Evolutionary conservation across 2,329 filamentous ascomycete species (phyloP), one percentile per base, ranked within the genome.

Genomic region (Cladophialophora yegresii): DNA sequence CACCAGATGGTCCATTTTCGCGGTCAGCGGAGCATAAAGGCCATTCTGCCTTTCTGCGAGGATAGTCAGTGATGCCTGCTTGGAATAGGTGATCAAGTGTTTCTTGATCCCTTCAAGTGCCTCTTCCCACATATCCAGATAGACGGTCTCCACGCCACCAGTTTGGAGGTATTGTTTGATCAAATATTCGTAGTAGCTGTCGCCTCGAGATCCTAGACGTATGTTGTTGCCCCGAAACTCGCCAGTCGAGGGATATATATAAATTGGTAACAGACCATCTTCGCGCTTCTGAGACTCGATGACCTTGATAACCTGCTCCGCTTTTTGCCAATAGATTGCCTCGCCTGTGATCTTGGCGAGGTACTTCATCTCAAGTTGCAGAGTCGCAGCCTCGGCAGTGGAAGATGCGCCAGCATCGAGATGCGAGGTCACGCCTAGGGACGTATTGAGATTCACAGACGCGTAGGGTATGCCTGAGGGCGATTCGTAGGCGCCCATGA

Each of bases 151-250:
- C 73, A 93, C 83, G 75, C 90, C 87, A 62, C 90, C 91, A 12
- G 95, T 99, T 77, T 99, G 95, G 22, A 97, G 83, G 75, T 96
- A 98, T 76, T 99, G 95, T 80, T 99, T 99, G 81, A 98, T 96
- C 57, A 99, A 86, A 76, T 99, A 99, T 79, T 99, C 92, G 78
- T 99, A 99, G 79, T 98, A 99, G 54, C 93, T 97, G 80, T 99
- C 95, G 53, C 95, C 95, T 66, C 95, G 87, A 75, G 92, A 97
- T 45, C 95, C 95, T 23, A 98, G 83, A 20, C 95, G 90, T 72
- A 99, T 93, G 73, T 97, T 96, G 22, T 87, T 79, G 22, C 91
- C 92, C 57, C 86, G 84, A 78, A 98, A 99, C 59, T 86, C 80
- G 62, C 95, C 95, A 12, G 81, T 87, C 30, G 87, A 85, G 3